phyloP scores from a whole-genome alignment of 2,329 filamentous ascomycete species.

The Colletotrichum acutatum region DNA sequence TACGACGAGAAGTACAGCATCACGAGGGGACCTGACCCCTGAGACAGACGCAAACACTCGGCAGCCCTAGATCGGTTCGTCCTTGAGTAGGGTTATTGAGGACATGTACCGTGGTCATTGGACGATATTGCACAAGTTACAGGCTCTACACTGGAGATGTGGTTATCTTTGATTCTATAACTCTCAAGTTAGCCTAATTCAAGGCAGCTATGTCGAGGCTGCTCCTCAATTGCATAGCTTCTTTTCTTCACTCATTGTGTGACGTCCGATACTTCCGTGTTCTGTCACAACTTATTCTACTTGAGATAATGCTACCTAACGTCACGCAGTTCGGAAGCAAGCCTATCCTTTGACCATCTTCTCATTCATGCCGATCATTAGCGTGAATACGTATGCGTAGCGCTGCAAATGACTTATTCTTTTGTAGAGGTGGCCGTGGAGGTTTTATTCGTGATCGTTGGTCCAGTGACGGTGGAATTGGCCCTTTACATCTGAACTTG shows the following conservation, averaged over 20 bases:
- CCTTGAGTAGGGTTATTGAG: background rate
- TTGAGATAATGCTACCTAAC: background rate
- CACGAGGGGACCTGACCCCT: background rate
- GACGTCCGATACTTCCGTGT: background rate
- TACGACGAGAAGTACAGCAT: background rate
- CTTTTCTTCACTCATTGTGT: background rate
- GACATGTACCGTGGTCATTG: background rate
- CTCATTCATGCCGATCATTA: background rate
- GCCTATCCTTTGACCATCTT: background rate
- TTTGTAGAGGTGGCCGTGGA: too few relatives aligned
- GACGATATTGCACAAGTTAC: background rate
- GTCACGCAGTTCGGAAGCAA: background rate
- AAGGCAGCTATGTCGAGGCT: background rate
- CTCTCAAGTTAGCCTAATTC: background rate
- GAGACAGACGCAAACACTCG: background rate
- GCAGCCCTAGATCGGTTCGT: background rate
- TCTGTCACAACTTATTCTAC: background rate
- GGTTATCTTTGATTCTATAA: background rate
- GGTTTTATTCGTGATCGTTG: too few relatives aligned
- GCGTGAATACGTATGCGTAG: background rate
- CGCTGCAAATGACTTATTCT: background rate
- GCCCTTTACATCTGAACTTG: too few relatives aligned
- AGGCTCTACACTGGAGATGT: background rate
- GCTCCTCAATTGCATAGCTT: background rate
- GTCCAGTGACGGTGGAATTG: too few relatives aligned